These are phyloP conservation scores for Zoysia pacifica DNA, from an alignment of 176 grass and related monocot species.

Conservation along the genomic window DNA sequence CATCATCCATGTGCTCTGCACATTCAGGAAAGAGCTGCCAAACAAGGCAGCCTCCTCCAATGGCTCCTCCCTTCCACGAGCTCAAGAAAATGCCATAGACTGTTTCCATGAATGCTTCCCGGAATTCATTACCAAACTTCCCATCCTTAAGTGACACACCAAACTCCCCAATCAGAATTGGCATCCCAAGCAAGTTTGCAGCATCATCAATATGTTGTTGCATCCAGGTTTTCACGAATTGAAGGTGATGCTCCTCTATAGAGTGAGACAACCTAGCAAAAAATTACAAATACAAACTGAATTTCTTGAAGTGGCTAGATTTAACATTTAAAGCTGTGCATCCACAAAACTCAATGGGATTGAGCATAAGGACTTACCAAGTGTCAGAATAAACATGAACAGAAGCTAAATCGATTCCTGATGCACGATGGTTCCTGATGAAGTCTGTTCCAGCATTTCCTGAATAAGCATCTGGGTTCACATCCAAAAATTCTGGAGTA, in stretches of 20 bases:
- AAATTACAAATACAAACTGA: background rate
- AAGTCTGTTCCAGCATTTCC: slow-evolving; percentile 74
- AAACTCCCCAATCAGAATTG: slow-evolving; percentile 76
- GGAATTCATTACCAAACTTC: slow-evolving; percentile 56
- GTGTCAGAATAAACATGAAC: slow-evolving; percentile 81
- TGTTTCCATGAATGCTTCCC: slow-evolving; percentile 64
- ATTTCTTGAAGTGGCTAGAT: slow-evolving; percentile 14
- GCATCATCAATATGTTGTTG: slow-evolving; percentile 73
- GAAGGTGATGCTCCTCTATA: slow-evolving; percentile 52
- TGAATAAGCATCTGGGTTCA: slow-evolving; percentile 62
- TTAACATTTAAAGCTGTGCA: background rate
- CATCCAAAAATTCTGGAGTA: slow-evolving; percentile 50
- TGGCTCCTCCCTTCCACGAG: slow-evolving; percentile 48
- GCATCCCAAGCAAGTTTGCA: slow-evolving; percentile 66
- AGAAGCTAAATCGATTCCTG: slow-evolving; percentile 75
- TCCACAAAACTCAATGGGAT: background rate
- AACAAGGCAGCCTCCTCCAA: slow-evolving; percentile 76
- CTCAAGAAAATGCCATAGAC: slow-evolving; percentile 59
- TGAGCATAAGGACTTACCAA: slow-evolving; percentile 46
- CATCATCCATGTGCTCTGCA: slow-evolving; percentile 85
- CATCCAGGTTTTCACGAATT: slow-evolving; percentile 76
- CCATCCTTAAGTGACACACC: slow-evolving; percentile 73
- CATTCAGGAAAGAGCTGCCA: slow-evolving; percentile 93
- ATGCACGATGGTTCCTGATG: slow-evolving; percentile 63
- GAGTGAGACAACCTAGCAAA: slow-evolving; percentile 64